Conservation (phyloP, 306 rosid genomes). For the Coriaria nepalensis region DNA sequence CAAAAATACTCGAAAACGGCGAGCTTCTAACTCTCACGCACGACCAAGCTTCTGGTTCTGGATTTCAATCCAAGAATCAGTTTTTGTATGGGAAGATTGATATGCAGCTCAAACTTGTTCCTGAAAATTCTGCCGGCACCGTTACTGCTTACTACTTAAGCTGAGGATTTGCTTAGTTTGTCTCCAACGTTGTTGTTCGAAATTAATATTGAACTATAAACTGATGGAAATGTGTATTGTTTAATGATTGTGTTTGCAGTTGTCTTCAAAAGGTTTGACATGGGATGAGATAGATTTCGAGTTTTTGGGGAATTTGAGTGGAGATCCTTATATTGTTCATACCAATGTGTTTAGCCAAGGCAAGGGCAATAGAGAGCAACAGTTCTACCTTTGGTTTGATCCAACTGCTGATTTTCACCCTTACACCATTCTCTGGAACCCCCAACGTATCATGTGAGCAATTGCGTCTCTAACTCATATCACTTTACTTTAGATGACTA, state of each 20-base stretch:
- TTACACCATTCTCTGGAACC: constrained; percentile 59
- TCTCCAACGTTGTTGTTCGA: no score
- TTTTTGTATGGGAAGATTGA: constrained; percentile 52
- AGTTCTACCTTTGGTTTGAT: constrained; percentile 66
- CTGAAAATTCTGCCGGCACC: constrained; percentile 71
- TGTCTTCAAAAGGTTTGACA: constrained; percentile 41
- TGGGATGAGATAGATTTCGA: constrained; percentile 81
- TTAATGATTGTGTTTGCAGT: constrained; percentile 19
- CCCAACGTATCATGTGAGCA: constrained; percentile 35
- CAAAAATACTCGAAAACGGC: constrained; percentile 44
- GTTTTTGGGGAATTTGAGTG: constrained; percentile 54
- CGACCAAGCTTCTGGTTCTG: constrained; percentile 54
- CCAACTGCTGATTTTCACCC: constrained; percentile 67
- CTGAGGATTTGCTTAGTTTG: no score
- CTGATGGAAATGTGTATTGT: no score
- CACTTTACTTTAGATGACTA: no score
- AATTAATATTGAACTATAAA: no score
- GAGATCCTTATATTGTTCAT: constrained; percentile 62
- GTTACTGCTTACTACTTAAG: constrained; percentile 75
- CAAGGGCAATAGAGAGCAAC: constrained; percentile 67
- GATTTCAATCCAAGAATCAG: constrained; percentile 49
- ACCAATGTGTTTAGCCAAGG: constrained; percentile 63
- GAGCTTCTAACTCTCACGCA: constrained; percentile 42
- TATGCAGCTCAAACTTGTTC: constrained; percentile 70
- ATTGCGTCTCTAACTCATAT: not conserved